These are phyloP conservation scores for Diaporthe vaccinii DNA, from an alignment of 2,329 filamentous ascomycete species.

Conservation along the genomic window DNA sequence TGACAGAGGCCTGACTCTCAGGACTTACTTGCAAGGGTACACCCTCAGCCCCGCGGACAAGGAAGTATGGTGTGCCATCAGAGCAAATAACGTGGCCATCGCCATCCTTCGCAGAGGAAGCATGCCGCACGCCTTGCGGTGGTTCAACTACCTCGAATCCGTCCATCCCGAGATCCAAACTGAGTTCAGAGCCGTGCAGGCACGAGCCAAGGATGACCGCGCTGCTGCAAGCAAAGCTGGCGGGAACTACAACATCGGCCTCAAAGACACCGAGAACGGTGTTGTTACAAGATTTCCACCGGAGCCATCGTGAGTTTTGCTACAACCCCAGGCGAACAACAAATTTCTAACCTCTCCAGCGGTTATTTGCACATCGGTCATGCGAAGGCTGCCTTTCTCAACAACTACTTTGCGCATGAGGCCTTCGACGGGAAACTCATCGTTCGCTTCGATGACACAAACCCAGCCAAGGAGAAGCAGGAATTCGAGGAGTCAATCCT, in stretches of 20 bases:
- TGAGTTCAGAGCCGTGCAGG: conserved; percentile 77
- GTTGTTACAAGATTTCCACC: conserved; percentile 94
- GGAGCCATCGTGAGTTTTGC: conserved; percentile 81
- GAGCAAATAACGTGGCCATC: conserved; percentile 86
- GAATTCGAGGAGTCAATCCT: conserved; percentile 96
- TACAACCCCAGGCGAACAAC: background rate
- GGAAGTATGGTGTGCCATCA: conserved; percentile 85
- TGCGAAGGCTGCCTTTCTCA: conserved; percentile 92
- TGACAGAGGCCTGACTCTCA: conserved; percentile 88
- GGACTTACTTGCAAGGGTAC: conserved; percentile 89
- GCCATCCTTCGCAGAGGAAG: conserved; percentile 83
- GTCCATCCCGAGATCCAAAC: conserved; percentile 81
- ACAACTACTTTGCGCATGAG: conserved; percentile 96
- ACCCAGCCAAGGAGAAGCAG: conserved; percentile 96
- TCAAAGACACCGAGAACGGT: conserved; percentile 86
- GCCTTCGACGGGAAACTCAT: conserved; percentile 92
- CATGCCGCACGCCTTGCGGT: conserved; percentile 83
- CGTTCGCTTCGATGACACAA: conserved; percentile 96
- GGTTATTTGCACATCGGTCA: conserved; percentile 97
- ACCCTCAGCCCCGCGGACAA: conserved; percentile 81
- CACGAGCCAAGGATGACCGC: conserved; percentile 76
- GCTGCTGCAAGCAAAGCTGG: conserved; percentile 79
- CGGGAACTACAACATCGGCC: conserved; percentile 88
- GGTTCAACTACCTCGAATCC: conserved; percentile 89
- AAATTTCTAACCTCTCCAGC: conserved; percentile 47